phyloP scores from a whole-genome alignment of 169 alveolate genomes.

The Plasmodium berghei region DNA sequence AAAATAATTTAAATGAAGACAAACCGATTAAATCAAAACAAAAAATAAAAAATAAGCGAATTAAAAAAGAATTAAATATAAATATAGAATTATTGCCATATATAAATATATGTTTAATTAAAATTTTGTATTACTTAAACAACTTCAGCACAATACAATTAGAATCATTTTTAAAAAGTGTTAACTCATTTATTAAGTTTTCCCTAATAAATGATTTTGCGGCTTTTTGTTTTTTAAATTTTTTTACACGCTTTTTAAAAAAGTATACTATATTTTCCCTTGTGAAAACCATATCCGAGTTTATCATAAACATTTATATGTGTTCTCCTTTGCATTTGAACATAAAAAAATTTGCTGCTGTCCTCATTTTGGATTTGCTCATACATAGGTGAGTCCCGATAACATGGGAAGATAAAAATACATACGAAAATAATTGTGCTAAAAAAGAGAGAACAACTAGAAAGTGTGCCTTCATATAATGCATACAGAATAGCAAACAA shows the following conservation, averaged over 20 bases:
- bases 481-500: no score
- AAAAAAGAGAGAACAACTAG: no score
- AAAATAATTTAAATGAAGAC: neutral
- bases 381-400: slow-evolving; percentile 31
- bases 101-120: slow-evolving; percentile 69
- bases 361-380: slow-evolving; percentile 37
- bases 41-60: slow-evolving; percentile 42
- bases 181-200: slow-evolving; percentile 52
- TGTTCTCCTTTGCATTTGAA: slow-evolving; percentile 23
- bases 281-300: slow-evolving; percentile 55
- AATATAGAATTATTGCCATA: slow-evolving; percentile 67
- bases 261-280: slow-evolving; percentile 44
- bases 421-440: no score
- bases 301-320: slow-evolving; percentile 61
- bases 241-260: slow-evolving; percentile 13
- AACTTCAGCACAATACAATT: slow-evolving; percentile 64
- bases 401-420: no score
- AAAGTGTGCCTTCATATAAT: no score
- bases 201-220: slow-evolving; percentile 63
- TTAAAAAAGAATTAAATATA: slow-evolving; percentile 32
- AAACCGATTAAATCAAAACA: slow-evolving; percentile 18
- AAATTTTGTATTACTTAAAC: slow-evolving; percentile 68
- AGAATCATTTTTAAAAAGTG: slow-evolving; percentile 71
- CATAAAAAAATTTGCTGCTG: slow-evolving; percentile 40
- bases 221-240: slow-evolving; percentile 60